Evolutionary conservation across 2,329 filamentous ascomycete genomes (phyloP), one percentile per base, ranked within the genome.

Genomic region (Byssoonygena ceratinophila): DNA sequence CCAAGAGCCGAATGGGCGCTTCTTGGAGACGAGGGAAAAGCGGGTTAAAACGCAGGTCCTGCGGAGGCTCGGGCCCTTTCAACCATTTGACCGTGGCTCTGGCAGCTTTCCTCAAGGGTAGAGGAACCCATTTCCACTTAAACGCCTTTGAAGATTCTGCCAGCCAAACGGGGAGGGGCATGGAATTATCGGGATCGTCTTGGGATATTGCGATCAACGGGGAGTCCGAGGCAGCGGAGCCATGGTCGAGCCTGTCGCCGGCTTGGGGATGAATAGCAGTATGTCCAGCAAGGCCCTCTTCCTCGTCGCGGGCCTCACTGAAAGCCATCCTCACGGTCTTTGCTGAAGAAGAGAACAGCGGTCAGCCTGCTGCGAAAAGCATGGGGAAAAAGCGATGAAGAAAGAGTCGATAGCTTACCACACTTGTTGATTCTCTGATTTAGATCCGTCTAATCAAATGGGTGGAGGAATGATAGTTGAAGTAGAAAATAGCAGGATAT

Each of bases 41-140:
- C 1, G 74, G 73, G 45, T 64, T 69, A 53, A 76, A 69, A n/a
- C 67, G 63, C 37, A 75, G 64, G 23, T 67, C 65, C 53, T 68
- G 68, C 14, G 73, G 71, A 22, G 74, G 73, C 56, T 71, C 61
- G 0, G 74, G 74, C 3, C 74, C 74, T 58, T 73, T 70, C 16
- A 74, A 63, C 72, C 73, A 76, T 43, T 64, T 64, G 18, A 64
- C 66, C 16, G 69, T 68, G 16, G 70, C 66, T 43, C 72, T 66
- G 41, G 63, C 71, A 43, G 65, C 69, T 51, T 73, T 73, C 46
- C 73, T 64, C 16, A 75, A 44, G 0, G 70, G 69, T 14, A 73
- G 57, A 2, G 73, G 73, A 4, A 76, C 67, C 73, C 73, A 75
- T 59, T 63, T 64, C 68, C 69, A 75, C 57, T 64, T 70, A 55